A percentile compares a stretch with the other conserved stretches of the same genome.
phyloP scores from a whole-genome alignment of 2,329 filamentous ascomycete species.

The Lecanosticta acicola region DNA sequence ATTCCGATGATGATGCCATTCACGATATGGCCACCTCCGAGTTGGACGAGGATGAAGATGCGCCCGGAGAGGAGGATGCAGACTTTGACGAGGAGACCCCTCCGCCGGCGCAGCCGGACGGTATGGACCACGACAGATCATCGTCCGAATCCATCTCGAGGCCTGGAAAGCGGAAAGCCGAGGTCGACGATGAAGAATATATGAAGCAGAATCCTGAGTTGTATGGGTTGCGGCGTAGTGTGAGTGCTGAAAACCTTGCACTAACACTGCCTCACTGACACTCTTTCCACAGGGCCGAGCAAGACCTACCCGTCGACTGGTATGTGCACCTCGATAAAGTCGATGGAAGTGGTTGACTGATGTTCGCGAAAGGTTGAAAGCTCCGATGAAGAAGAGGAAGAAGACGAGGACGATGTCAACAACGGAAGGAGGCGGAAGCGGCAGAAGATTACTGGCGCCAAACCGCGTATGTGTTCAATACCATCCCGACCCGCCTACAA shows the following conservation, averaged over 20 bases:
- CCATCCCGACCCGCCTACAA: neutral
- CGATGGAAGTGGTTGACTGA: slow-evolving; percentile 14
- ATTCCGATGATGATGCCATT: slow-evolving; percentile 41
- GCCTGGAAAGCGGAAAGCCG: slow-evolving; percentile 63
- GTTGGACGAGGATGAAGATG: slow-evolving; percentile 47
- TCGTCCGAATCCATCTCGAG: slow-evolving; percentile 66
- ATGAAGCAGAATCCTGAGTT: slow-evolving; percentile 90
- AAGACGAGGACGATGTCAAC: slow-evolving; percentile 70
- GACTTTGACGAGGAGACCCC: slow-evolving; percentile 69
- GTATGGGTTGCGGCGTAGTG: slow-evolving; percentile 89
- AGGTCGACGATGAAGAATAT: slow-evolving; percentile 61
- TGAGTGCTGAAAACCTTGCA: slow-evolving; percentile 44
- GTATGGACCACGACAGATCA: slow-evolving; percentile 55
- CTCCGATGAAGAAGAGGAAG: slow-evolving; percentile 54
- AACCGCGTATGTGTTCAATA: slow-evolving; percentile 53
- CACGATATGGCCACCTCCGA: slow-evolving; percentile 42
- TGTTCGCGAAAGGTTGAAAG: slow-evolving; percentile 49
- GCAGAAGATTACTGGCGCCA: slow-evolving; percentile 60
- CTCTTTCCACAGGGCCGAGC: slow-evolving; percentile 48
- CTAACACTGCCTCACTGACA: slow-evolving; percentile 28
- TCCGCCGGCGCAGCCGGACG: slow-evolving; percentile 36
- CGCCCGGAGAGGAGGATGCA: slow-evolving; percentile 49
- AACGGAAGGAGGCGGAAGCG: slow-evolving; percentile 56
- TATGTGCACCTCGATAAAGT: slow-evolving; percentile 34
- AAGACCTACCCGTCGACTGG: slow-evolving; percentile 56